Evolutionary conservation across 2,329 filamentous ascomycete species (phyloP).

Genomic region (Neopestalotiopsis rosae): DNA sequence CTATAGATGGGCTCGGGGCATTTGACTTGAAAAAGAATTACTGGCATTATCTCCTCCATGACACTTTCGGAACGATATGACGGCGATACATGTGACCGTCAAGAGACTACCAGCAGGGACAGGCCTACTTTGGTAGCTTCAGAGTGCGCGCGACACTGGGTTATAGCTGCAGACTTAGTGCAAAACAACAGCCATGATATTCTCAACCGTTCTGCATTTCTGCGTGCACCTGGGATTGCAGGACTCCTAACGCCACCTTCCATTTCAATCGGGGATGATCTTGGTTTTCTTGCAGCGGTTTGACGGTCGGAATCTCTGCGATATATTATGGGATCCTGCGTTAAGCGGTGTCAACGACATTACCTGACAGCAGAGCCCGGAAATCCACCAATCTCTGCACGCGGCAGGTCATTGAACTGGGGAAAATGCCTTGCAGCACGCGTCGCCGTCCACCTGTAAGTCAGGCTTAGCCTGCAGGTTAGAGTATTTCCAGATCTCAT

Average conservation of each 20-base stretch:
- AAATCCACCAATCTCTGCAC: not conserved
- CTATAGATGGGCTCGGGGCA: slow-evolving; percentile 1
- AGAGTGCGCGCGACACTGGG: slow-evolving; percentile 19
- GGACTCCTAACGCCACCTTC: not conserved
- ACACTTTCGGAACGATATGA: not conserved
- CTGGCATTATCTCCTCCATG: slow-evolving; percentile 15
- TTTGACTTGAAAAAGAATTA: not conserved
- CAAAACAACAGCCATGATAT: not conserved
- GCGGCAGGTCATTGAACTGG: not conserved
- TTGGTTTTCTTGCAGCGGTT: not conserved
- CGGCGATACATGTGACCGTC: slow-evolving; percentile 1
- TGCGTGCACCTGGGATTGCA: not conserved
- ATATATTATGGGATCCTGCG: not conserved
- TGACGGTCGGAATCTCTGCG: not conserved
- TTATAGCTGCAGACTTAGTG: slow-evolving; percentile 3
- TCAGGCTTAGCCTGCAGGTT: not conserved
- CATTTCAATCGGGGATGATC: not conserved
- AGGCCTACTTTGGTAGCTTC: slow-evolving; percentile 20
- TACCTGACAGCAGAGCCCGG: not conserved
- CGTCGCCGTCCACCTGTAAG: not conserved
- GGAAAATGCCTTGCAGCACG: not conserved
- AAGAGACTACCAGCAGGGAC: not conserved
- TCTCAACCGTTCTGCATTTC: not conserved
- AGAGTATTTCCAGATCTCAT: slow-evolving; percentile 2
- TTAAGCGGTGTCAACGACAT: not conserved